Base-by-base conservation (phyloP, 1,284 basidiomycete species). In the Tranzscheliella williamsii region DNA sequence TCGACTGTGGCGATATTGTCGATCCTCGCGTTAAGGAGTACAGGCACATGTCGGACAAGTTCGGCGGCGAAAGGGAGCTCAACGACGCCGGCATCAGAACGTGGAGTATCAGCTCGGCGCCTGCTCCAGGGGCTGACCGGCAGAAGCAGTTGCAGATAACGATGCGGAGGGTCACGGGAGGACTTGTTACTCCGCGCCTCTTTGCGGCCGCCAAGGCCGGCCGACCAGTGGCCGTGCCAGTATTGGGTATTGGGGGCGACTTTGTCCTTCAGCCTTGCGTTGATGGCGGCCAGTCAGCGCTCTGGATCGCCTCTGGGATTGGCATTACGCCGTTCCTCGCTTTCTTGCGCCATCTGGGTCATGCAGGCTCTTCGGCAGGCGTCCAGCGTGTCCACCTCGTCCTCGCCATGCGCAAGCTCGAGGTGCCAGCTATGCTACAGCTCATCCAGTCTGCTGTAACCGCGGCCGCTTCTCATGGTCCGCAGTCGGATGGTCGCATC, bases 41-140 rank as follows among this genome's bases (percentile, higher is more conserved):
- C 38, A 50, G 53, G 15, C 61, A 64, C 40, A 64, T 58, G 61
- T 48, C 54, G 16, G 44, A 53, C 15, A 50, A 51, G n/a, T 18
- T 16, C 11, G 54, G 54, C 4, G 61, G 61, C 6, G 61, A 64
- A 21, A 42, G 48, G 22, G 61, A 64, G 29, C 40, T 64, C 11
- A 64, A 64, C 38, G 61, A 64, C 29, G 23, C 36, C 3, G 61
- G 61, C 8, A 29, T 58, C 13, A 31, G 61, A 0, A 54, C 54
- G 3, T 64, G 61, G 61, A 64, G 50, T 22, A 58, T 64, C n/a
- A 48, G 44, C 36, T 53, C 50, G 6, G 46, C 45, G 4, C 50
- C 49, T 2, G 7, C n/a, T 4, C 17, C 37, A 2, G n/a, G 9
- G n/a, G 24, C 5, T 6, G 11, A 34, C 8, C 18, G 22, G 8